phyloP scores from a whole-genome alignment of 805 yeast species.

The Saccharomycodes ludwigii region DNA sequence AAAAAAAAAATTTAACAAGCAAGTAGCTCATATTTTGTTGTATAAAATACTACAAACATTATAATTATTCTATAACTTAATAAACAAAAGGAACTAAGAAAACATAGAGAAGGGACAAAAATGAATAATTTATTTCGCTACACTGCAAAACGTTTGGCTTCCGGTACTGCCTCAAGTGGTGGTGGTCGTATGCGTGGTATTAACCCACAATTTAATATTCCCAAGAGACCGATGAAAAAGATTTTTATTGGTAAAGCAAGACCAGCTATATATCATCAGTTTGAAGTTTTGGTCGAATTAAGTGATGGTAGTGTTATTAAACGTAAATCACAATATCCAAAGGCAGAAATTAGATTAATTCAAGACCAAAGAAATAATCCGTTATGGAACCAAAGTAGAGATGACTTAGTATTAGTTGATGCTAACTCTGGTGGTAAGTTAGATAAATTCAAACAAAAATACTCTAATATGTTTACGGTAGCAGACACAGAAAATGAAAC shows the following conservation, averaged over 20 bases:
- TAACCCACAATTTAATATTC: conserved; percentile 13
- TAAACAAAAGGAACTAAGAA: too few species aligned
- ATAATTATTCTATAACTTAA: too few species aligned
- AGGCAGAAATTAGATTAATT: conserved; percentile 72
- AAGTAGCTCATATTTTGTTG: too few species aligned
- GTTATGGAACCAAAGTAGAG: conserved; percentile 80
- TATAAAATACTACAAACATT: too few species aligned
- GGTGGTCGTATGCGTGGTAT: background rate
- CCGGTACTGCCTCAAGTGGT: too few species aligned
- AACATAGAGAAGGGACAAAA: too few species aligned
- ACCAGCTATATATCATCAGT: conserved; percentile 87
- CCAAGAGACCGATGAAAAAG: conserved; percentile 52
- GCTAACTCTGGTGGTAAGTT: conserved; percentile 78
- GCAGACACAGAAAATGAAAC: conserved; percentile 5
- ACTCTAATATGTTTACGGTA: conserved; percentile 31
- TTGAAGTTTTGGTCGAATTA: conserved; percentile 78
- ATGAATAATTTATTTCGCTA: too few species aligned
- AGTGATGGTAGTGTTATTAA: conserved; percentile 87
- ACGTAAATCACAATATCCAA: conserved; percentile 80
- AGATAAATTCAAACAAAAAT: conserved; percentile 60
- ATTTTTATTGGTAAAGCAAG: conserved; percentile 75
- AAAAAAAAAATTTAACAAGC: too few species aligned
- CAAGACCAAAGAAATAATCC: conserved; percentile 81
- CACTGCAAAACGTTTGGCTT: too few species aligned
- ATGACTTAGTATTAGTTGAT: conserved; percentile 61